These are phyloP conservation scores for Phytophthora pisi DNA, from an alignment of 352 stramenopile species.

Conservation along the genomic window DNA sequence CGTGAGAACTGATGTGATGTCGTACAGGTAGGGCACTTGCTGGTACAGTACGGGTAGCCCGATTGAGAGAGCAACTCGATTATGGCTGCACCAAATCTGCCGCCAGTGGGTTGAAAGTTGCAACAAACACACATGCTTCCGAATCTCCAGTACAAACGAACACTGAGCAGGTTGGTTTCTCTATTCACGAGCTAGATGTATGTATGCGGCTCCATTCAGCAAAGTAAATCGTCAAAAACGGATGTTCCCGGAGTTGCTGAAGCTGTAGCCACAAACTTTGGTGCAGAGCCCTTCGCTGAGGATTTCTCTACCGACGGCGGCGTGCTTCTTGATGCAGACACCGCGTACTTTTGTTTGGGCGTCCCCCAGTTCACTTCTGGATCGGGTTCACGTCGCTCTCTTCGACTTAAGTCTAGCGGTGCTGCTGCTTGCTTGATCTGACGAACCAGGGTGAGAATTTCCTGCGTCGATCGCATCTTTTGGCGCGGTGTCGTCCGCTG, in stretches of 20 bases:
- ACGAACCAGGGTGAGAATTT: slow-evolving; percentile 44
- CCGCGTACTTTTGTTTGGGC: slow-evolving; percentile 9
- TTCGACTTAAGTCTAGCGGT: slow-evolving; percentile 6
- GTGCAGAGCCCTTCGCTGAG: background rate
- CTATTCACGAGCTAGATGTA: background rate
- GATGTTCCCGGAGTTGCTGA: background rate
- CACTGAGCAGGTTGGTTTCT: background rate
- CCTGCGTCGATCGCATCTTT: slow-evolving; percentile 37
- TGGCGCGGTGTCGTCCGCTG: slow-evolving; percentile 26
- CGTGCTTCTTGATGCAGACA: background rate
- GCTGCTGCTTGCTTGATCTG: slow-evolving; percentile 43
- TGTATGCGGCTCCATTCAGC: background rate
- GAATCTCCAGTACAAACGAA: background rate
- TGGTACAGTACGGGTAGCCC: no score
- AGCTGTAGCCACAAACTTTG: background rate
- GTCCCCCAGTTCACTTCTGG: slow-evolving; percentile 30
- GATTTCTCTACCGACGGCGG: background rate
- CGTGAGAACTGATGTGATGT: no score
- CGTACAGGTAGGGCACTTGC: no score
- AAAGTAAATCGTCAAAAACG: background rate
- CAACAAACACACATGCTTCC: background rate
- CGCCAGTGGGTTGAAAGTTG: background rate
- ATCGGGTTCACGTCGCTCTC: slow-evolving; percentile 28
- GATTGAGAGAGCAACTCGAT: no score
- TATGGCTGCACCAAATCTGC: no score